A percentile compares a stretch with the other conserved stretches of the same genome.
phyloP scores from a whole-genome alignment of 345 rosid genomes.

The Clarkia xantiana region DNA sequence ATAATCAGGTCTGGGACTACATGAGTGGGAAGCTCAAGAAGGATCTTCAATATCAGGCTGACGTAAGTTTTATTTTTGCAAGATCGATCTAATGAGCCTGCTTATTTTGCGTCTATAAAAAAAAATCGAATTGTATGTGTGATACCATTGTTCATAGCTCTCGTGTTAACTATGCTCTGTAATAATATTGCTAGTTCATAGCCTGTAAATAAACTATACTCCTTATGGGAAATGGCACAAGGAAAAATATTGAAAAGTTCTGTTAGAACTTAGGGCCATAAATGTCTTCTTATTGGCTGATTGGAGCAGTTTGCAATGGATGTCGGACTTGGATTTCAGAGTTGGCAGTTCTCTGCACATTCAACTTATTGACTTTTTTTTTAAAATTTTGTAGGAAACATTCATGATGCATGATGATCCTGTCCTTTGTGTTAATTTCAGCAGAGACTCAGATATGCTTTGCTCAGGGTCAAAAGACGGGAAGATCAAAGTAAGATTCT shows the following conservation, averaged over 20 bases:
- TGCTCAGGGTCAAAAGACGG: slow-evolving; percentile 97
- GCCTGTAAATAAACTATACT: too few relatives aligned
- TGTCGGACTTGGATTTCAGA: background rate
- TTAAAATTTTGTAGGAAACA: slow-evolving; percentile 54
- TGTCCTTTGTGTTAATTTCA: slow-evolving; percentile 89
- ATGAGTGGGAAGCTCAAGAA: slow-evolving; percentile 94
- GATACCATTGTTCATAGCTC: too few relatives aligned
- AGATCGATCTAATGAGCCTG: background rate
- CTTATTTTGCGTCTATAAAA: background rate
- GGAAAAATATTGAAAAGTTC: too few relatives aligned
- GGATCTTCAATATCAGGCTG: slow-evolving; percentile 98
- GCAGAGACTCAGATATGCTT: slow-evolving; percentile 96
- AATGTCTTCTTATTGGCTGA: background rate
- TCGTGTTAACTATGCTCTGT: too few relatives aligned
- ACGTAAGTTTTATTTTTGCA: slow-evolving; percentile 30
- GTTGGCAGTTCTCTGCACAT: background rate
- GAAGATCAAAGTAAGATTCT: slow-evolving; percentile 62
- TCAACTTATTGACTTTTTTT: slow-evolving; percentile 7
- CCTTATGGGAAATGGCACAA: too few relatives aligned
- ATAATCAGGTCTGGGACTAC: slow-evolving; percentile 84
- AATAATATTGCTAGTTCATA: too few relatives aligned
- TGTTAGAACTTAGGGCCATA: background rate
- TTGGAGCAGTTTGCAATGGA: background rate
- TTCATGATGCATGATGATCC: slow-evolving; percentile 99
- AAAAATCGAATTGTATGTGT: too few relatives aligned